Evolutionary conservation across 306 rosid genomes (phyloP), one percentile per base, ranked within the genome.

Genomic region (Vicia faba): DNA sequence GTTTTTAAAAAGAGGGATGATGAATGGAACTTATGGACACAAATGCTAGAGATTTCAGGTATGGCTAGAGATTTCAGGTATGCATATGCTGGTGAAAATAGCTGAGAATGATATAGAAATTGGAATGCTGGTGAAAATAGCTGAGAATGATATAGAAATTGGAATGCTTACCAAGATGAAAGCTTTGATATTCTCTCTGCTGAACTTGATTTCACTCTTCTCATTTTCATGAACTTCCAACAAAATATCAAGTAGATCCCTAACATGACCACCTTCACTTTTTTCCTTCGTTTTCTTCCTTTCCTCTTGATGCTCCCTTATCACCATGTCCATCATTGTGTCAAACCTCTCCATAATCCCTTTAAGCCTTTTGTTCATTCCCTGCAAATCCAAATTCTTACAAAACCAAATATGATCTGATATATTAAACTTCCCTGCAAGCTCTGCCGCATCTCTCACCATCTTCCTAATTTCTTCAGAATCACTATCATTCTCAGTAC

Each of bases 131-230:
- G 6, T 31, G 2, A 31, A 31, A 31, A 31, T 31, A 31, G 7
- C 36, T 31, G 36, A 31, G 36, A 31, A 31, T 31, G 6, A 31
- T 31, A 5, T 31, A 31, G 36, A 31, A 31, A 31, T 10, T 10
- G 8, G 19, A n/a, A 10, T 15, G 28, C 44, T 39, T 10, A 39
- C 44, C 44, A 10, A 39, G 13, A 39, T 39, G 44, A 39, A 39
- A 8, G 44, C 44, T 12, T 39, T 39, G n/a, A 39, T 11, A 39
- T 39, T 39, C 44, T 39, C 44, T 39, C 13, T 39, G 44, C 13
- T 39, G 11, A 39, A 39, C 44, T 39, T 39, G 10, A 82, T 69
- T 74, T 89, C 85, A 4, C 77, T 70, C 16, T 36, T 70, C 11
- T 78, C 73, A 45, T 39, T 39, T 11, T 39, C 44, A 39, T 39